Percentiles rank a stretch among this genome's conserved stretches.
These are phyloP conservation scores for Auricularia sp. DNA, from an alignment of 768 basidiomycete genomes.

Conservation along the genomic window DNA sequence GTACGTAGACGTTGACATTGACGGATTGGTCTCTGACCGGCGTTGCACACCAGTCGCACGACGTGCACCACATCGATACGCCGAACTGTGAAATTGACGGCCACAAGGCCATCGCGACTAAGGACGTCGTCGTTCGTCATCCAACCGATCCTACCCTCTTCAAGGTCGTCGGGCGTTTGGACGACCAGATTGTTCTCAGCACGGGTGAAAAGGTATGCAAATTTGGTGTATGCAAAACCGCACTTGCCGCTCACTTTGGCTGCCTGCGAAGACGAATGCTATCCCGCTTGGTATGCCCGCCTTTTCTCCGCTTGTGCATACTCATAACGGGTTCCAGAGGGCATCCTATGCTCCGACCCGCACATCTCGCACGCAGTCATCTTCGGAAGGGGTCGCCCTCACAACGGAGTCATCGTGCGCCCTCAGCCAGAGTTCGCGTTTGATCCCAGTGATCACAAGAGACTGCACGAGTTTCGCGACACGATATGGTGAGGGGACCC, in stretches of 20 bases:
- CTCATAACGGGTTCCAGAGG: constrained; percentile 19
- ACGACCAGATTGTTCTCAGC: constrained; percentile 33
- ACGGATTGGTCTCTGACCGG: too few species aligned
- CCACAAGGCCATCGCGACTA: constrained; percentile 4
- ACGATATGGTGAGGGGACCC: constrained; percentile 11
- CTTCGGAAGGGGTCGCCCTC: constrained; percentile 27
- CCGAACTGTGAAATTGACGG: constrained; percentile 5
- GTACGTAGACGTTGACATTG: neutral
- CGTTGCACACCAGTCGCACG: neutral
- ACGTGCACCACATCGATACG: constrained; percentile 2
- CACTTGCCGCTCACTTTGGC: too few species aligned
- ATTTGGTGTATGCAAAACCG: neutral
- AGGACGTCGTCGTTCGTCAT: constrained; percentile 27
- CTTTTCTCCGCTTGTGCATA: neutral
- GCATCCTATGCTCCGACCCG: constrained; percentile 26
- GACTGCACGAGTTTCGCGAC: constrained; percentile 24
- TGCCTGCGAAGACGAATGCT: neutral
- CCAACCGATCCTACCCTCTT: constrained; percentile 24
- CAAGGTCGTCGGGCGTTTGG: constrained; percentile 29
- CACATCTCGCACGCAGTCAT: constrained; percentile 28
- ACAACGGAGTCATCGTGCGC: constrained; percentile 21
- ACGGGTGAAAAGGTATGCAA: constrained; percentile 36
- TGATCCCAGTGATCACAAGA: neutral
- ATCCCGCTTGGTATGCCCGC: neutral
- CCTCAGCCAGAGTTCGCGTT: neutral